A percentile compares a stretch with the other conserved stretches of the same genome.
phyloP scores from a whole-genome alignment of 2,329 filamentous ascomycete genomes.

The Calonectria pseudoreteaudii region DNA sequence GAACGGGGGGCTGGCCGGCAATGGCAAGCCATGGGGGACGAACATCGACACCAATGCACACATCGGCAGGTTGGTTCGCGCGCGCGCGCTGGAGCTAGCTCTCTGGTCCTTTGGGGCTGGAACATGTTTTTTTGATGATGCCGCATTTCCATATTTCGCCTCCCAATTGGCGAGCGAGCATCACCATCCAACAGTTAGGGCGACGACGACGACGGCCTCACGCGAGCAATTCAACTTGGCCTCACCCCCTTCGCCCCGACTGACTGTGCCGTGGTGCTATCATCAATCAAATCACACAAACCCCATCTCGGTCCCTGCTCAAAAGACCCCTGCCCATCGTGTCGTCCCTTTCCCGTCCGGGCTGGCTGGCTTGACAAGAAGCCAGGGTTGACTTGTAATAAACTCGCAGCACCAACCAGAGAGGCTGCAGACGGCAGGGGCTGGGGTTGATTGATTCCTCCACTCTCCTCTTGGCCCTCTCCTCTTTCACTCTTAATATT shows the following conservation, averaged over 20 bases:
- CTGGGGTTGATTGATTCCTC: constrained; percentile 8
- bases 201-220: background rate
- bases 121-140: background rate
- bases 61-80: constrained; percentile 18
- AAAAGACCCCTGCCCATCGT: constrained; percentile 9
- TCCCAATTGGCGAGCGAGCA: background rate
- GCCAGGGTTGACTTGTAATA: constrained; percentile 2
- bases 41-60: constrained; percentile 8
- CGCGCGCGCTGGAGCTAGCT: background rate
- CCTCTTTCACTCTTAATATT: background rate
- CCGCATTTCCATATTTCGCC: background rate
- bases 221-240: background rate
- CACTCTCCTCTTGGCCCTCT: background rate
- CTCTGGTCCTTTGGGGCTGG: background rate
- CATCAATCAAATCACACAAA: background rate
- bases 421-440: background rate
- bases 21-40: constrained; percentile 1
- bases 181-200: background rate
- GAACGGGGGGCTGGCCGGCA: background rate
- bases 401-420: constrained; percentile 12
- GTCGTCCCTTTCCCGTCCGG: constrained; percentile 3
- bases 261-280: background rate
- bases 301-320: constrained; percentile 13
- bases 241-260: background rate
- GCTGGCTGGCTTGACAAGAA: background rate